Evolutionary conservation across 2,329 filamentous ascomycete genomes (phyloP), one percentile per base, ranked within the genome.

Genomic region (Penicillium sumatraense): DNA sequence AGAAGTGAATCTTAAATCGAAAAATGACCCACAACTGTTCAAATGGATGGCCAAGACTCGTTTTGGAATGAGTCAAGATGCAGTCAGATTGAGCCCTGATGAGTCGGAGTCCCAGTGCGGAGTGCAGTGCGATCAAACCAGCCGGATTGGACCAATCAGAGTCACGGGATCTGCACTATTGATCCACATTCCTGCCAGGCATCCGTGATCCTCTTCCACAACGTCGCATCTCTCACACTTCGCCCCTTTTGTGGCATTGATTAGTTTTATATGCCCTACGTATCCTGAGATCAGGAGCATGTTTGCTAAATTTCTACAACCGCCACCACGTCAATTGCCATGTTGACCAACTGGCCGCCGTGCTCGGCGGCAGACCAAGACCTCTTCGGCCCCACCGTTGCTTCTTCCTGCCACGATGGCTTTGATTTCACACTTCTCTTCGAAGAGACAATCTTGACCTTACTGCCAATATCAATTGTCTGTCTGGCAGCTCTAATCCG

Each of bases 381-480:
- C 46, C 42, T 47, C 13, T 71, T 71, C 38, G 68, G 69, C 16
- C 68, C 68, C 41, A 54, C 52, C 11, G 61, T 71, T n/a, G 45
- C 54, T 35, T 5, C 40, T 14, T 54, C 55, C 14, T 72, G 64
- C 51, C 60, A 57, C 40, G 54, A 63, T 58, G 64, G 63, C 18
- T 70, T 69, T 52, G 69, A 72, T 44, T 72, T 72, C 49, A 71
- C 69, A 3, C 59, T 71, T 14, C 51, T 69, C 3, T 72, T 72
- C 31, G 69, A 71, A 53, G 62, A 72, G 41, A 58, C 50, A n/a
- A 63, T 70, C n/a, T 51, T 70, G 8, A 62, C 60, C 5, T 51
- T 62, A 2, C 36, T 56, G n/a, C 57, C 59, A 3, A 38, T 61
- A 8, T 21, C 14, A 2, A 0, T 56, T 2, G 36, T 57, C 11